These are phyloP conservation scores for Fonsecaea nubica DNA, from an alignment of 2,329 filamentous ascomycete species.

Conservation along the genomic window DNA sequence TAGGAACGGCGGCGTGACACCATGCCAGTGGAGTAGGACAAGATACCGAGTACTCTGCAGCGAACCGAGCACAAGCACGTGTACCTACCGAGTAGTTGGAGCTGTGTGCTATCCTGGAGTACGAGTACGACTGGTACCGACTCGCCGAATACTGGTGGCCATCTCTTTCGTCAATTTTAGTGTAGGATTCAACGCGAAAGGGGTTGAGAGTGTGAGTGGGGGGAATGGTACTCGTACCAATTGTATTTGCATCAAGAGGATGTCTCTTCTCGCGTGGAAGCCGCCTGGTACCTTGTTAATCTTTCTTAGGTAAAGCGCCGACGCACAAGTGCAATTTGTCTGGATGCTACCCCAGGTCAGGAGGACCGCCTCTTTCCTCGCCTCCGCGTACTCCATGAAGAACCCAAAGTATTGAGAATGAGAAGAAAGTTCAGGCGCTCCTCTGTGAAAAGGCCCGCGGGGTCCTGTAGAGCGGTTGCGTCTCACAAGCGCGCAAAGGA, in stretches of 20 bases:
- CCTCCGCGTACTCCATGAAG: not conserved
- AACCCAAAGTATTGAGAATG: not conserved
- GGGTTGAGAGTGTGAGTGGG: not conserved
- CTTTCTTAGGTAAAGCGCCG: constrained; percentile 9
- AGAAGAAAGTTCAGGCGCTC: constrained; percentile 2
- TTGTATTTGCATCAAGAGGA: constrained; percentile 2
- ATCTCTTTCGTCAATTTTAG: constrained; percentile 15
- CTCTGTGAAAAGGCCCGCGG: not conserved
- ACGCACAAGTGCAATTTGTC: not conserved
- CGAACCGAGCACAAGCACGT: too few species aligned
- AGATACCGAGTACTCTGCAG: not conserved
- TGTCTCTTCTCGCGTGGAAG: constrained; percentile 3
- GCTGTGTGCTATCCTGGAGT: not conserved
- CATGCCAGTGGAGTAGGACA: not conserved
- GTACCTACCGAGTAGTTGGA: not conserved
- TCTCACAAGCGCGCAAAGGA: not conserved
- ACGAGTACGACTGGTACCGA: too few species aligned
- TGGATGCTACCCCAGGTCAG: constrained; percentile 15
- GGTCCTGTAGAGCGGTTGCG: not conserved
- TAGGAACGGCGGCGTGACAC: not conserved
- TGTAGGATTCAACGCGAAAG: constrained; percentile 6
- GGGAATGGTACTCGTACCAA: not conserved
- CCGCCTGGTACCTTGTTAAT: constrained; percentile 7
- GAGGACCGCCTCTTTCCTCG: constrained; percentile 19
- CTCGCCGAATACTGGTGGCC: not conserved